phyloP scores from a whole-genome alignment of 2,329 filamentous ascomycete species.

The Pezicula neosporulosa region DNA sequence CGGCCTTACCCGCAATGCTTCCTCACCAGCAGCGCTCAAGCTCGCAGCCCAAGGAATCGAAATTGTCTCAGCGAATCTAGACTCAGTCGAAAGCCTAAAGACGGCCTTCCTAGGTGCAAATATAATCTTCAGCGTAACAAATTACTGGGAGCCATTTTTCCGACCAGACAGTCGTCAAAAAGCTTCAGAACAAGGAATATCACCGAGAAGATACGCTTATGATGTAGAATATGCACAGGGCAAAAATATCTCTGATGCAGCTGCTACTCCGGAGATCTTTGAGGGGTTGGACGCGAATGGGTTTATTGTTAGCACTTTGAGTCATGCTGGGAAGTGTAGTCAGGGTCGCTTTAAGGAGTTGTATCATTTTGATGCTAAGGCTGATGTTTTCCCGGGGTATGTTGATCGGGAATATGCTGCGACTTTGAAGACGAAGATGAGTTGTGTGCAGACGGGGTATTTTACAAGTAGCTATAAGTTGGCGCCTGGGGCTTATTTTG shows the following conservation, averaged over 20 bases:
- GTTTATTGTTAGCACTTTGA: slow-evolving; percentile 46
- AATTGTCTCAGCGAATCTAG: slow-evolving; percentile 39
- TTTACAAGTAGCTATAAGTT: slow-evolving; percentile 41
- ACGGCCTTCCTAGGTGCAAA: slow-evolving; percentile 41
- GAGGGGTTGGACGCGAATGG: slow-evolving; percentile 40
- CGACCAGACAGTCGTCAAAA: slow-evolving; percentile 37
- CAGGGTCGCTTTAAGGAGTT: slow-evolving; percentile 41
- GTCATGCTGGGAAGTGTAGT: slow-evolving; percentile 43
- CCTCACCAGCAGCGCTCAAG: slow-evolving; percentile 31
- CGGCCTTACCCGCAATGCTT: slow-evolving; percentile 40
- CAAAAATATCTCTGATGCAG: slow-evolving; percentile 52
- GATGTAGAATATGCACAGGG: slow-evolving; percentile 48
- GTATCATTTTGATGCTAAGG: slow-evolving; percentile 52
- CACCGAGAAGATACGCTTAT: slow-evolving; percentile 41
- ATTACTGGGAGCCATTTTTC: slow-evolving; percentile 52
- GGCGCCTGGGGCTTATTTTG: slow-evolving; percentile 41
- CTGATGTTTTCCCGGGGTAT: slow-evolving; percentile 42
- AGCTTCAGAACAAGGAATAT: slow-evolving; percentile 35
- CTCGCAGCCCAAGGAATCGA: slow-evolving; percentile 37
- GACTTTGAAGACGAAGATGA: slow-evolving; percentile 43
- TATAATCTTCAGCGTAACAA: slow-evolving; percentile 51
- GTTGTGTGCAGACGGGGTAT: slow-evolving; percentile 31
- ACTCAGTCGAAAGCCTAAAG: slow-evolving; percentile 33
- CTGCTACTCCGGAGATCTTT: slow-evolving; percentile 31
- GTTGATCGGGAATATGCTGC: slow-evolving; percentile 38